phyloP scores from a whole-genome alignment of 768 basidiomycete genomes.

The Kwoniella botswanensis region DNA sequence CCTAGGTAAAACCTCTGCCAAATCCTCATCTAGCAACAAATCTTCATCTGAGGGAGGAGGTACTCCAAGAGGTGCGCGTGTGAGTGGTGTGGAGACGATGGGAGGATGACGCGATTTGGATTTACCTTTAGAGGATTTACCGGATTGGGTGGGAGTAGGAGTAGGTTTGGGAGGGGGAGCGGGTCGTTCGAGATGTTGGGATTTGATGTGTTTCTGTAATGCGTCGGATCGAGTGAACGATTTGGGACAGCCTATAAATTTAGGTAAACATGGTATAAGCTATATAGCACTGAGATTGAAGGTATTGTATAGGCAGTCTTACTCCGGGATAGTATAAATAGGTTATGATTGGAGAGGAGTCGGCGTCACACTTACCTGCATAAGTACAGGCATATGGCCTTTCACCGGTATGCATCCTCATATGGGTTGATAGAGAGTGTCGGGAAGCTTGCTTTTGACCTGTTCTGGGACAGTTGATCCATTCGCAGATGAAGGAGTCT shows the following conservation, averaged over 20 bases:
- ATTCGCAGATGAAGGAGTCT: conserved; percentile 86
- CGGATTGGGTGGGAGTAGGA: conserved; percentile 3
- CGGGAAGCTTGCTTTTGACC: conserved; percentile 85
- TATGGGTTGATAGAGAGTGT: conserved; percentile 87
- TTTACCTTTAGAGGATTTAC: neutral
- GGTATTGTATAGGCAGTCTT: no score
- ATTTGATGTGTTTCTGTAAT: conserved; percentile 83
- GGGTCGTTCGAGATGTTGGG: conserved; percentile 68
- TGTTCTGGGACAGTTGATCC: conserved; percentile 77
- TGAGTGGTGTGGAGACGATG: conserved; percentile 5
- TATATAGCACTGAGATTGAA: no score
- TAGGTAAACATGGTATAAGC: neutral
- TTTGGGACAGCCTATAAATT: conserved; percentile 80
- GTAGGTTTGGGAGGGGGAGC: conserved; percentile 10
- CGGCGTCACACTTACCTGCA: conserved; percentile 66
- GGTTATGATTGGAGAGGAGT: neutral
- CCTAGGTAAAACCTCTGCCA: conserved; percentile 23
- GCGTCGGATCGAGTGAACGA: conserved; percentile 95
- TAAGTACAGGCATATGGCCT: conserved; percentile 84
- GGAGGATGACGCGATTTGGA: conserved; percentile 14
- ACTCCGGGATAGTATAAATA: neutral
- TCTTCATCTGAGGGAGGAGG: conserved; percentile 19
- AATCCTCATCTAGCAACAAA: conserved; percentile 24
- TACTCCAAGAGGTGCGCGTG: neutral
- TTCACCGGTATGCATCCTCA: conserved; percentile 91